Evolutionary conservation across 768 basidiomycete species (phyloP).

Genomic region (Leccinum incarnatum): DNA sequence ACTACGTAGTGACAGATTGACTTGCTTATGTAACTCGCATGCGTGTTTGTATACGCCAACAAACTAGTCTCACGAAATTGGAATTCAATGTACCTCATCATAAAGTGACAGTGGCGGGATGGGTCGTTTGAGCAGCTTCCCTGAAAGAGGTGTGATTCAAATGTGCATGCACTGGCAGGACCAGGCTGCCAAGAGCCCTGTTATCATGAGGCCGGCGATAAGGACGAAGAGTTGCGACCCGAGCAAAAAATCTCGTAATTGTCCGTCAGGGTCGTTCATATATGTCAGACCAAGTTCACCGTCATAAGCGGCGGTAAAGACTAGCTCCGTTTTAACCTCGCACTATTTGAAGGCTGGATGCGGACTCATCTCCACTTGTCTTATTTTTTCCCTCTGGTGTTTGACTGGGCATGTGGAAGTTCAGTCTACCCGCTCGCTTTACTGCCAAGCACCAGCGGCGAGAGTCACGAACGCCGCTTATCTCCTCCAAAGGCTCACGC

Average conservation of each 20-base stretch:
- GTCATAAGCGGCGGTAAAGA: constrained; percentile 1
- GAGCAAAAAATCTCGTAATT: background rate
- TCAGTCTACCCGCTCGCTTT: constrained; percentile 13
- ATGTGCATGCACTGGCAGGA: background rate
- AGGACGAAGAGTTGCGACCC: background rate
- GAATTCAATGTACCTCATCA: background rate
- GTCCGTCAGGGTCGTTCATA: background rate
- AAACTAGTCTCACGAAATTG: background rate
- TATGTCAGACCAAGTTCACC: background rate
- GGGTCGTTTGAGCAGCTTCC: background rate
- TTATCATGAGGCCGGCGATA: background rate
- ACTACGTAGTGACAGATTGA: background rate
- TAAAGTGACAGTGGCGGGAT: background rate
- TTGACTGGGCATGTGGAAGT: constrained; percentile 12
- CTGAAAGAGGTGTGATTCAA: background rate
- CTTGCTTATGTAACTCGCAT: background rate
- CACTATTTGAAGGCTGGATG: constrained; percentile 7
- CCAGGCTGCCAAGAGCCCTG: background rate
- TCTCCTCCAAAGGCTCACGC: constrained; percentile 4
- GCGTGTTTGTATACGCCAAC: background rate
- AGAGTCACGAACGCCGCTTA: constrained; percentile 11
- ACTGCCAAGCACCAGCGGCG: constrained; percentile 4
- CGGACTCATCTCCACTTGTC: background rate
- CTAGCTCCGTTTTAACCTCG: constrained; percentile 1
- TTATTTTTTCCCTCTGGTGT: background rate